Percentiles rank a stretch among this genome's conserved stretches.
Evolutionary conservation across 495 filamentous ascomycete genomes (phyloP).

Genomic region (Penicillium canescens): DNA sequence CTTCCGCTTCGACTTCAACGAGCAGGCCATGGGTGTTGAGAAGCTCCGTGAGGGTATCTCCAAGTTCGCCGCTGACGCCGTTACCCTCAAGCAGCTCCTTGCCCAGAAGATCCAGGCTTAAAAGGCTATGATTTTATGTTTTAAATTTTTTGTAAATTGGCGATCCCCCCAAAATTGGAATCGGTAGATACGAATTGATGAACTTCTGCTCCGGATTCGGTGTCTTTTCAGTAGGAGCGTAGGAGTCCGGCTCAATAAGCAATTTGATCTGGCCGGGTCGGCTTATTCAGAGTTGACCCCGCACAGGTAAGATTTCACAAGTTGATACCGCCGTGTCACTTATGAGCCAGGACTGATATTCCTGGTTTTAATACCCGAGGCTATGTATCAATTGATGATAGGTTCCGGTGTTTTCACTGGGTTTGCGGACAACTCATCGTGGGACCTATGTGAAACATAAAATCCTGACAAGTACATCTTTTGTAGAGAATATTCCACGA

Average conservation of each 20-base stretch:
- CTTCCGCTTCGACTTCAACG: conserved; percentile 99
- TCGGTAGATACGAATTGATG: conserved; percentile 46
- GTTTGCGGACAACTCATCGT: neutral
- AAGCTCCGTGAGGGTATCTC: conserved; percentile 99
- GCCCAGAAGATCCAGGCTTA: conserved; percentile 75
- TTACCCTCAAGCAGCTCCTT: conserved; percentile 90
- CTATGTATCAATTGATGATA: neutral
- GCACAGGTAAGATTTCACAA: conserved; percentile 7
- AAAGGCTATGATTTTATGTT: conserved; percentile 18
- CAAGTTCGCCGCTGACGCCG: conserved; percentile 95
- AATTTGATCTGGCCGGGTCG: conserved; percentile 22
- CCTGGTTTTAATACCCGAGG: conserved; percentile 4
- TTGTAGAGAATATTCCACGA: neutral
- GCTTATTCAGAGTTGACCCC: conserved; percentile 29
- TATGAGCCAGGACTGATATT: neutral
- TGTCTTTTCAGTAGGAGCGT: neutral
- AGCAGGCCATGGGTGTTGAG: conserved; percentile 97
- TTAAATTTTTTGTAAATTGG: conserved; percentile 31
- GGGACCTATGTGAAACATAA: neutral
- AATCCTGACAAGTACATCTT: too few species aligned
- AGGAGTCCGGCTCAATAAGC: conserved; percentile 5
- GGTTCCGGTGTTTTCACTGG: neutral
- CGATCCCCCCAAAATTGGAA: conserved; percentile 30
- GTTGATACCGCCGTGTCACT: neutral
- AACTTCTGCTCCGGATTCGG: conserved; percentile 16